Evolutionary conservation across 2,329 filamentous ascomycete genomes (phyloP).

Genomic region (Paecilomyces niveus): DNA sequence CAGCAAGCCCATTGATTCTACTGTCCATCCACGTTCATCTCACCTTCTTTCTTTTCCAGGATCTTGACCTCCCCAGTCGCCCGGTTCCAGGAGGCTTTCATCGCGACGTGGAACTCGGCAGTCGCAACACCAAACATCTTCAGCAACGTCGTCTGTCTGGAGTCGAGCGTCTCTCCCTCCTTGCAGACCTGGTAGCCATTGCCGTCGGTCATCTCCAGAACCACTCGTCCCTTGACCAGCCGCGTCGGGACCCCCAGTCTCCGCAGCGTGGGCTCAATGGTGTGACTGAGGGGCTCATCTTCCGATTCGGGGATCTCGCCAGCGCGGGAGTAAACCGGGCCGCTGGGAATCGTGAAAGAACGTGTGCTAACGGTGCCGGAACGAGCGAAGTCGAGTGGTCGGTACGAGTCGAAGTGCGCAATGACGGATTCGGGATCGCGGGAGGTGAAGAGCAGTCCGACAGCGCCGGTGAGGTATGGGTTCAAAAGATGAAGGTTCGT

Average conservation of each 20-base stretch:
- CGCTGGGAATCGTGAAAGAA: slow-evolving; percentile 72
- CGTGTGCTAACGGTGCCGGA: slow-evolving; percentile 70
- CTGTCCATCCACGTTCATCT: slow-evolving; percentile 37
- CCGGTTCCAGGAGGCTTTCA: slow-evolving; percentile 58
- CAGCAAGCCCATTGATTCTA: slow-evolving; percentile 6
- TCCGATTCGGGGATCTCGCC: slow-evolving; percentile 74
- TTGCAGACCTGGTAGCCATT: slow-evolving; percentile 70
- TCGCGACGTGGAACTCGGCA: slow-evolving; percentile 78
- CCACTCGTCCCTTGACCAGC: slow-evolving; percentile 80
- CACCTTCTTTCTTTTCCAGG: slow-evolving; percentile 26
- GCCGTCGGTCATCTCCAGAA: slow-evolving; percentile 51
- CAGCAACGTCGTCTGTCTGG: slow-evolving; percentile 82
- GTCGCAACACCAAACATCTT: slow-evolving; percentile 90
- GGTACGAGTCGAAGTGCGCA: slow-evolving; percentile 64
- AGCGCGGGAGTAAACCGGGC: slow-evolving; percentile 69
- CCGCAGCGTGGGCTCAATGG: slow-evolving; percentile 81
- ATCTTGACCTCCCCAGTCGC: slow-evolving; percentile 33
- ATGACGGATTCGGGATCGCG: slow-evolving; percentile 60
- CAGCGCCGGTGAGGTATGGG: slow-evolving; percentile 67
- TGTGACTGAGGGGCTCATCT: slow-evolving; percentile 81
- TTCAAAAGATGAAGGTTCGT: slow-evolving; percentile 66
- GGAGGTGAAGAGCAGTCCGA: slow-evolving; percentile 87
- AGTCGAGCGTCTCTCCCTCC: slow-evolving; percentile 78
- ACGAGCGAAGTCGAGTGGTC: slow-evolving; percentile 81
- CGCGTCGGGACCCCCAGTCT: slow-evolving; percentile 84